A percentile compares a stretch with the other conserved stretches of the same genome.
These are phyloP conservation scores for Chlamydomonas schloesseri DNA, from an alignment of 139 green algal species.

Conservation along the genomic window DNA sequence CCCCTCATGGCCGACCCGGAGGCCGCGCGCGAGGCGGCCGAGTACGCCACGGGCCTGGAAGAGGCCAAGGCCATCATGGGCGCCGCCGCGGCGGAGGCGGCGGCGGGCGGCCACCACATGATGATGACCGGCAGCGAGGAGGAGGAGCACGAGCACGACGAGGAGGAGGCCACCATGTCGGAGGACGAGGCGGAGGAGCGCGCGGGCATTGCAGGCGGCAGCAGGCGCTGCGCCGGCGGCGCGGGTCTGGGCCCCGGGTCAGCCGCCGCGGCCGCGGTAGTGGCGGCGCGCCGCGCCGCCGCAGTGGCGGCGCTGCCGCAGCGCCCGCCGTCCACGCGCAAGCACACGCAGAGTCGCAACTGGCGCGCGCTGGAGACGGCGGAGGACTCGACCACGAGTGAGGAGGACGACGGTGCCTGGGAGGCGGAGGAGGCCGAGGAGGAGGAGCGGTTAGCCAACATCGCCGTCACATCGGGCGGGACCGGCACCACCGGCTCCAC, in stretches of 20 bases:
- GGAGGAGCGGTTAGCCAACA: background rate
- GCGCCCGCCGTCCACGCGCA: background rate
- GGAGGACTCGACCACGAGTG: no score
- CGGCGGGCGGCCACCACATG: background rate
- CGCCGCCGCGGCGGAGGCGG: background rate
- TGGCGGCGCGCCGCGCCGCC: no score
- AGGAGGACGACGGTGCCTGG: background rate
- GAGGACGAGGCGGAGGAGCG: background rate
- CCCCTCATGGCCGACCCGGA: conserved; percentile 16
- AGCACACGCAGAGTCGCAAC: no score
- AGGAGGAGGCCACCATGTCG: background rate
- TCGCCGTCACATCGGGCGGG: no score
- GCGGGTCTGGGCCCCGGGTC: background rate
- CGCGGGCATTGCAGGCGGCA: background rate
- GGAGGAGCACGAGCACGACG: conserved; percentile 15
- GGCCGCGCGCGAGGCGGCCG: background rate
- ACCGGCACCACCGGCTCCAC: background rate
- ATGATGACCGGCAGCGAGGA: conserved; percentile 14
- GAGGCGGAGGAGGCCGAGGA: background rate
- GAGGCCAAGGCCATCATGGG: no score
- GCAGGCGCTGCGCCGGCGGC: background rate
- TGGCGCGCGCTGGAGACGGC: no score
- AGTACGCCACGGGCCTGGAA: conserved; percentile 28
- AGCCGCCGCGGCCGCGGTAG: no score
- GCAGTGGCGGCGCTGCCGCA: no score